Evolutionary conservation across 768 basidiomycete genomes (phyloP), one percentile per base, ranked within the genome.

Genomic region (Leucocoprinus leucothites): DNA sequence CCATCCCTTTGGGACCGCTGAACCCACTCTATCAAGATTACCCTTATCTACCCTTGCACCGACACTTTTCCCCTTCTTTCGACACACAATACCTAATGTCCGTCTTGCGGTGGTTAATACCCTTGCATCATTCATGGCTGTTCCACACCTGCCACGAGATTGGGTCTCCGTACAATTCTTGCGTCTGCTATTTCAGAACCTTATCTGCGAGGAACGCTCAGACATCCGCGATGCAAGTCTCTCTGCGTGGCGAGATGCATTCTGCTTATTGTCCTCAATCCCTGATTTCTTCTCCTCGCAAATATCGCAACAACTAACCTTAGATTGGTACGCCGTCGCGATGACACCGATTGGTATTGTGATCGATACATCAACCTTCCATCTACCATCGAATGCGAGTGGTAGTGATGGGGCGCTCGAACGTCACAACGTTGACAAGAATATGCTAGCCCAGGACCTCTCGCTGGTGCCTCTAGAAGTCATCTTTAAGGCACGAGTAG

Each of bases 351-450:
- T 98, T 21, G 94, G 94, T 24, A 75, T 84, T 13, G 77, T 89
- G 2, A 78, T 98, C 60, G 86, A 95, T 58, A 64, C 81, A 0
- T 69, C 82, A 0, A 72, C 77, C 14, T 94, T 98, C 65, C 86
- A 87, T 68, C 77, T 78, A 44, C 82, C 87, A 2, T 73, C 77
- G 2, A 67, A 81, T n/a, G 65, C 76, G 1, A 69, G 72, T 14
- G 75, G 80, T 52, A 80, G 78, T 9, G 68, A 70, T 5, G 73
- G 76, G 21, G 68, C 72, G 1, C 72, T 77, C 0, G 88, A 92
- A 66, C 80, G 85, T 44, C 92, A 98, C 67, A 94, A 97, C 62
- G 92, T 98, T 28, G 97, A 99, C 74, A 98, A 94, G 76, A 89
- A 89, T 56, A 94, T 98, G 86, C 76, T 98, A 21, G 77, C 82